Base-by-base conservation (phyloP, 441 rosid genomes). In the Bruguiera hainesii region DNA sequence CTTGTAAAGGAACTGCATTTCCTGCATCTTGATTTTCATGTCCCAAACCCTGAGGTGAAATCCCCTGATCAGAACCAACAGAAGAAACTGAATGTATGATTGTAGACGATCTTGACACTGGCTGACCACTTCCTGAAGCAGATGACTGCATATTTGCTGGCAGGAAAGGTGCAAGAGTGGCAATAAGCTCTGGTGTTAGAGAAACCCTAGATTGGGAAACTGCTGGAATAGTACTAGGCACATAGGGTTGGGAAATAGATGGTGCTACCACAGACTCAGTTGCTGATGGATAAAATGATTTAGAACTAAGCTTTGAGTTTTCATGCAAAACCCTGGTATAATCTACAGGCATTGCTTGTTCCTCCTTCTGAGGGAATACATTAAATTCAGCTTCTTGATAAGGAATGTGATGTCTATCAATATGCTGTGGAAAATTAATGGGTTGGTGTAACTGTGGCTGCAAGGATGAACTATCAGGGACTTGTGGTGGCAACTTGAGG, bases 181-280 rank as follows among this genome's bases (percentile, higher is more conserved):
- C 95, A 71, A 95, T 79, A 51, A 92, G 88, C 78, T 95, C 97
- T 0, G 97, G 98, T 7, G 99, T 85, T 66, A 90, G 78, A 31
- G 85, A 78, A 53, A 87, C 80, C 66, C 96, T 90, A 51, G 84
- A 68, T 79, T 79, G 90, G 42, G 95, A 78, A 23, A 64, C 68
- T 58, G 76, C 63, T 42, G 48, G 48, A 35, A 72, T 48, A 57
- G 70, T 81, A 61, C 30, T 77, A 56, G 77, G 60, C 11, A 71
- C 69, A 65, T 79, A 73, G 39, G 77, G 81, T 64, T 76, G 84
- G 73, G 83, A 60, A 69, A 67, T 65, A 63, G 91, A 73, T 57
- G 73, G 85, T 57, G 64, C 74, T 18, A 70, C 28, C 50, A 60
- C 48, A 60, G 84, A 61, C 70, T 81, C 87, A 26, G 65, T 63